Percentiles rank a stretch among this genome's conserved stretches.
Conservation (phyloP, 2,329 filamentous ascomycete genomes). For the Hypoxylon sp. region DNA sequence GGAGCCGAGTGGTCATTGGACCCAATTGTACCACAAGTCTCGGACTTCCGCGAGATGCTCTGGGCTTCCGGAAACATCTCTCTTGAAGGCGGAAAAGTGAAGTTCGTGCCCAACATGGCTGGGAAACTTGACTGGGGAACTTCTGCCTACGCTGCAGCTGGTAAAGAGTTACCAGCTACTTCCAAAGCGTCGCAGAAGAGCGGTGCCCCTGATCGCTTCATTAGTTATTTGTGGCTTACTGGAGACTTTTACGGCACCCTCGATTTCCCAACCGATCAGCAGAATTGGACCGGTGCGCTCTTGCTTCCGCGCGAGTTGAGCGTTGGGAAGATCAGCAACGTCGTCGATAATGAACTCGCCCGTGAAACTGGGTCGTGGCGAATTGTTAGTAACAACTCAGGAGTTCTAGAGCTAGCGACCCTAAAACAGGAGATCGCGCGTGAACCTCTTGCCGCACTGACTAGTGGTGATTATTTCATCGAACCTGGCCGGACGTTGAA, state of each 20-base stretch:
- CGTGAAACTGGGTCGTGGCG: conserved; percentile 59
- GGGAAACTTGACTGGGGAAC: conserved; percentile 59
- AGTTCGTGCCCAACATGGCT: conserved; percentile 59
- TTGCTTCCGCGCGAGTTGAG: conserved; percentile 61
- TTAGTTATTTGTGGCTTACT: conserved; percentile 61
- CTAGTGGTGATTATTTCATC: conserved; percentile 44
- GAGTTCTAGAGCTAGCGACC: conserved; percentile 56
- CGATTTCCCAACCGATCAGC: conserved; percentile 58
- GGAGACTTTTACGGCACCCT: conserved; percentile 59
- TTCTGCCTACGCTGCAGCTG: conserved; percentile 61
- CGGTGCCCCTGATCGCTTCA: conserved; percentile 59
- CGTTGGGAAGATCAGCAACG: conserved; percentile 57
- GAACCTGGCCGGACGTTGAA: conserved; percentile 48
- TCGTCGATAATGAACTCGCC: conserved; percentile 59
- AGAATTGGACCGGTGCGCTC: conserved; percentile 62
- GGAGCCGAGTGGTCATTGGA: conserved; percentile 61
- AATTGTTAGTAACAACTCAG: conserved; percentile 52
- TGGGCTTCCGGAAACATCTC: conserved; percentile 58
- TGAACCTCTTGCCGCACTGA: conserved; percentile 55
- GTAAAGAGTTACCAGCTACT: conserved; percentile 58
- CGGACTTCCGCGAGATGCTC: conserved; percentile 59
- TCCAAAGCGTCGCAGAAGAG: conserved; percentile 57
- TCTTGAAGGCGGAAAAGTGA: conserved; percentile 49
- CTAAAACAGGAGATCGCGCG: conserved; percentile 58
- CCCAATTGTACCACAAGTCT: conserved; percentile 58